A percentile compares a stretch with the other conserved stretches of the same genome.
Evolutionary conservation across 1,139 yeast genomes (phyloP).

Genomic region (Maudiozyma humilis): DNA sequence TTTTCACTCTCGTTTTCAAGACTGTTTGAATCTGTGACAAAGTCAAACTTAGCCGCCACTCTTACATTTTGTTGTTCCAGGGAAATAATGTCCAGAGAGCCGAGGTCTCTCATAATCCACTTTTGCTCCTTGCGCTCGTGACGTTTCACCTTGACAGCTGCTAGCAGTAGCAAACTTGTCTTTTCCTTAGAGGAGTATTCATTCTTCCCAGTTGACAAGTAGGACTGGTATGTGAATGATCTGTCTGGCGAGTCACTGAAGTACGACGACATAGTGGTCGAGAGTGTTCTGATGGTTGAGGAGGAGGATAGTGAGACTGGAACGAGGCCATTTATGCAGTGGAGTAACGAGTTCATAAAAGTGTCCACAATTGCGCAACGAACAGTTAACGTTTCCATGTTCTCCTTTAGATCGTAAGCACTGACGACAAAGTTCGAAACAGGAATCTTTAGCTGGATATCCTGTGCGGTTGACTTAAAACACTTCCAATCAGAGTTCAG

Average conservation of each 20-base stretch:
- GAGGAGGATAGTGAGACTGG: slow-evolving; percentile 16
- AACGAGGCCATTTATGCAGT: slow-evolving; percentile 17
- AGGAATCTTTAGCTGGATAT: slow-evolving; percentile 28
- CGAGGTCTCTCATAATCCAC: slow-evolving; percentile 10
- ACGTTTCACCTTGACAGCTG: slow-evolving; percentile 9
- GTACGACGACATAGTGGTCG: slow-evolving; percentile 11
- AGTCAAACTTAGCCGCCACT: slow-evolving; percentile 18
- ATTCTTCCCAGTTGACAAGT: neutral
- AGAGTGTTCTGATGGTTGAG: slow-evolving; percentile 9
- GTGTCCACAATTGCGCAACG: slow-evolving; percentile 19
- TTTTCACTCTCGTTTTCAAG: neutral
- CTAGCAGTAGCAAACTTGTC: slow-evolving; percentile 4
- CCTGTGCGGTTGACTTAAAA: slow-evolving; percentile 29
- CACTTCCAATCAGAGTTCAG: slow-evolving; percentile 22
- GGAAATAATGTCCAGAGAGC: slow-evolving; percentile 15
- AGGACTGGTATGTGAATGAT: slow-evolving; percentile 1
- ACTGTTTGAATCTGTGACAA: slow-evolving; percentile 1
- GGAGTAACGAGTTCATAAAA: slow-evolving; percentile 18
- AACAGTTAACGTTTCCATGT: slow-evolving; percentile 14
- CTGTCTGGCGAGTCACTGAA: slow-evolving; percentile 5
- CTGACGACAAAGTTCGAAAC: slow-evolving; percentile 11
- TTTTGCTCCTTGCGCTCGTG: slow-evolving; percentile 7
- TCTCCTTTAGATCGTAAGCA: slow-evolving; percentile 6
- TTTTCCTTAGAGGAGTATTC: neutral
- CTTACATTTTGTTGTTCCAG: slow-evolving; percentile 15